Evolutionary conservation across 768 basidiomycete genomes (phyloP), one percentile per base, ranked within the genome.

Genomic region (Fomitopsis serialis): DNA sequence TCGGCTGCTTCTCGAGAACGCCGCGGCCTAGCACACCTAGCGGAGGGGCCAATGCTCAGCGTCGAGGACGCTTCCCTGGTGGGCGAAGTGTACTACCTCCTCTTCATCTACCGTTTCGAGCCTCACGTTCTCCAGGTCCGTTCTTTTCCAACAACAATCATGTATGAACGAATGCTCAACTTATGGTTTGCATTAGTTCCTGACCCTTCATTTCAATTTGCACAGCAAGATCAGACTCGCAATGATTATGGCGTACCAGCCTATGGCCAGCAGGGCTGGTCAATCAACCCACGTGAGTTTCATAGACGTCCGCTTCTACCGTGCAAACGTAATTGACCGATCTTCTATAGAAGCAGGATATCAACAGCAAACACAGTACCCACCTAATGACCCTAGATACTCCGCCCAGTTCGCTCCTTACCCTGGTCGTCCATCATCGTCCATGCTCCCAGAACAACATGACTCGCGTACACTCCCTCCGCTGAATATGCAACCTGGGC

Each of bases 101-200:
- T 82, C 76, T 89, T 80, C 79, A 82, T 82, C 78, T 84, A 73
- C 81, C 81, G 66, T 85, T 87, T 85, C 85, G 85, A 86, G 83
- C 81, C 84, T 88, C 83, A 85, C 85, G 78, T 82, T 86, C 84
- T 85, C 81, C 87, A 89, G 87, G 87, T 89, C 82, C 80, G 87
- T 87, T 78, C 72, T 71, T 72, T 73, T 61, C 53, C 54, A 57
- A 56, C 50, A 40, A 54, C 45, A 56, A 54, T 61, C 56, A 54
- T 62, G 58, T 61, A 60, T 60, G 62, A 63, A 60, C 54, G 61
- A 61, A 48, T 21, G 27, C 58, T 62, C 77, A 66, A 72, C 75
- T 66, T 77, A 70, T 73, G 72, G 64, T 72, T 73, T 80, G 83
- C 79, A 81, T 76, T 71, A 86, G 85, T 75, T 72, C 80, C 84